Conservation (phyloP, 768 basidiomycete genomes). For the Dioszegia aurantiaca region DNA sequence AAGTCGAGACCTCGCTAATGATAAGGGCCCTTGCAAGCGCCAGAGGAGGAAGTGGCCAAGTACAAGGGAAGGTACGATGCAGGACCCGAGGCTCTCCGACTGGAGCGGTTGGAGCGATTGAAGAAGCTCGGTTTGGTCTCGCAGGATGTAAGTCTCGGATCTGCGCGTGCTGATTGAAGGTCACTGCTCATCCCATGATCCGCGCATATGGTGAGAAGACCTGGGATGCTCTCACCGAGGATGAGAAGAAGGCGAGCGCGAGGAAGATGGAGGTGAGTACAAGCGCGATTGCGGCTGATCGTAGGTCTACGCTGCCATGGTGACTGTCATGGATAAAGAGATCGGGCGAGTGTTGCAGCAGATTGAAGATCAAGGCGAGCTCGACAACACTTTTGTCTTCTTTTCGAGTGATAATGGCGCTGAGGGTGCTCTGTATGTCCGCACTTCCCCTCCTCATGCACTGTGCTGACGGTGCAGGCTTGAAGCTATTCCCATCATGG, state of each 20-base stretch:
- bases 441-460: not conserved
- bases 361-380: constrained; percentile 34
- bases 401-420: constrained; percentile 49
- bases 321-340: constrained; percentile 42
- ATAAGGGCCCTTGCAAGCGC: constrained; percentile 39
- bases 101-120: constrained; percentile 30
- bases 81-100: constrained; percentile 41
- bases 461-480: constrained; percentile 15
- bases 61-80: constrained; percentile 45
- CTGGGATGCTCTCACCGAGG: constrained; percentile 34
- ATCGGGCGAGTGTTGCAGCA: constrained; percentile 40
- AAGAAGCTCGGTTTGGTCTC: constrained; percentile 38
- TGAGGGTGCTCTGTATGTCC: constrained; percentile 39
- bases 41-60: constrained; percentile 29
- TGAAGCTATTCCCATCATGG: constrained; percentile 42
- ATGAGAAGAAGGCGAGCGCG: constrained; percentile 32
- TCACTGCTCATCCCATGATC: constrained; percentile 35
- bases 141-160: constrained; percentile 18
- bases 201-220: constrained; percentile 25
- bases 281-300: not conserved
- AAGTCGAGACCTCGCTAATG: not conserved
- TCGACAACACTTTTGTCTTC: constrained; percentile 48
- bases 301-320: constrained; percentile 42
- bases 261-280: constrained; percentile 33
- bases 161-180: constrained; percentile 13